Conservation (phyloP, 352 stramenopile genomes). For the Halophytophthora polymorphica region DNA sequence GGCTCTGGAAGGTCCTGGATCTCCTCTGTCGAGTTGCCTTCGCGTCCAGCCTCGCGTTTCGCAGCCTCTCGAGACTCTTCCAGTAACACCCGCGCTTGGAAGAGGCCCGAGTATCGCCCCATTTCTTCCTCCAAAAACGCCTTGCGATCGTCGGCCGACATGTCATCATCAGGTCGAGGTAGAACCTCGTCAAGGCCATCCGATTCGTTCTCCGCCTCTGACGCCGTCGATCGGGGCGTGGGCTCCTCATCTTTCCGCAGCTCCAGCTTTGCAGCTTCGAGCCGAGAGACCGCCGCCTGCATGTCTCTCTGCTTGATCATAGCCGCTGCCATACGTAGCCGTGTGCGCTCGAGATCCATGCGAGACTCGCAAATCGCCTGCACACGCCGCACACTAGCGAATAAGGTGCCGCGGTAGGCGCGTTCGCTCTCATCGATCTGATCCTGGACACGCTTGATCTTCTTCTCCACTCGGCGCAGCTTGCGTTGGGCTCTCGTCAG, state of each 20-base stretch:
- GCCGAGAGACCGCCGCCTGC: slow-evolving; percentile 4
- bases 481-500: slow-evolving; percentile 40
- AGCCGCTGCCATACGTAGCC: slow-evolving; percentile 27
- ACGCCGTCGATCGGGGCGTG: neutral
- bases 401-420: slow-evolving; percentile 27
- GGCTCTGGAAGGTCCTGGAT: slow-evolving; percentile 6
- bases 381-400: slow-evolving; percentile 8
- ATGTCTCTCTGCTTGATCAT: slow-evolving; percentile 41
- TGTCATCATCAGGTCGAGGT: too few relatives aligned
- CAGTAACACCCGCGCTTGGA: slow-evolving; percentile 15
- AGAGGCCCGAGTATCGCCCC: slow-evolving; percentile 16
- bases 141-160: slow-evolving; percentile 12
- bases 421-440: slow-evolving; percentile 25
- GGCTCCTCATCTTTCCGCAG: slow-evolving; percentile 3
- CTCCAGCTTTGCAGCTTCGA: slow-evolving; percentile 20
- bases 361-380: slow-evolving; percentile 29
- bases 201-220: too few relatives aligned
- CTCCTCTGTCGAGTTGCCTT: neutral
- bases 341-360: slow-evolving; percentile 29
- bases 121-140: slow-evolving; percentile 17
- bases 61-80: slow-evolving; percentile 5
- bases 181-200: too few relatives aligned
- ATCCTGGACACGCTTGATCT: slow-evolving; percentile 29
- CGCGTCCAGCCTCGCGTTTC: neutral
- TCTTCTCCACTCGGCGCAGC: slow-evolving; percentile 55